phyloP scores from a whole-genome alignment of 768 basidiomycete genomes.

The Naganishia randhawae region DNA sequence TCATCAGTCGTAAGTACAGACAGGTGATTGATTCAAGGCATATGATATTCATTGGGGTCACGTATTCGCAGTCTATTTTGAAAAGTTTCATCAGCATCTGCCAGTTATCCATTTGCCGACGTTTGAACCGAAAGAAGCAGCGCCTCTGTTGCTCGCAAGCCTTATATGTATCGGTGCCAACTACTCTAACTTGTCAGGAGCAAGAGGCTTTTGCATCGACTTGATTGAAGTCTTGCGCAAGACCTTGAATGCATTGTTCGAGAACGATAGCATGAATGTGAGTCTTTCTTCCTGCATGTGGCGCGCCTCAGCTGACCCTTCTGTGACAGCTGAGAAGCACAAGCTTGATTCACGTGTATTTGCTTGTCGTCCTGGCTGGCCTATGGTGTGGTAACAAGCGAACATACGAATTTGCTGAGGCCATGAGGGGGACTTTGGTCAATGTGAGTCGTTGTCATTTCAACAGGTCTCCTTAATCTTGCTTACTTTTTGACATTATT shows the following conservation, averaged over 20 bases:
- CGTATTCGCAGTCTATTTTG: constrained; percentile 15
- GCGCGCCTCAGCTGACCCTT: neutral
- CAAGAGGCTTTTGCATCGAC: constrained; percentile 22
- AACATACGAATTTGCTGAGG: constrained; percentile 27
- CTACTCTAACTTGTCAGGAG: constrained; percentile 22
- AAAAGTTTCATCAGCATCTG: constrained; percentile 20
- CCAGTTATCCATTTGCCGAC: constrained; percentile 25
- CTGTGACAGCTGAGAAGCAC: constrained; percentile 22
- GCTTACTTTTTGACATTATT: neutral
- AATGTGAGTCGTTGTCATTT: constrained; percentile 8
- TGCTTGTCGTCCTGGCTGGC: constrained; percentile 23
- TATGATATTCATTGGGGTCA: too few species aligned
- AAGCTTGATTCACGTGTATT: constrained; percentile 24
- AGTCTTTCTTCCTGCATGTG: neutral
- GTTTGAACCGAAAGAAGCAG: constrained; percentile 18
- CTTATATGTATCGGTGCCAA: constrained; percentile 23
- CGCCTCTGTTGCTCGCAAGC: constrained; percentile 19
- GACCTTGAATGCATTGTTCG: constrained; percentile 26
- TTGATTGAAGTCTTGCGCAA: constrained; percentile 26
- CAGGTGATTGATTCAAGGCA: neutral
- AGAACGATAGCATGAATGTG: constrained; percentile 25
- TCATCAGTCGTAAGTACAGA: constrained; percentile 20
- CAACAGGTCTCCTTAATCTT: too few species aligned
- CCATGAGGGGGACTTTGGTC: constrained; percentile 23
- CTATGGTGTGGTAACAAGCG: constrained; percentile 27